Base-by-base conservation (phyloP, 345 rosid species). In the Hypericum androsaemum region DNA sequence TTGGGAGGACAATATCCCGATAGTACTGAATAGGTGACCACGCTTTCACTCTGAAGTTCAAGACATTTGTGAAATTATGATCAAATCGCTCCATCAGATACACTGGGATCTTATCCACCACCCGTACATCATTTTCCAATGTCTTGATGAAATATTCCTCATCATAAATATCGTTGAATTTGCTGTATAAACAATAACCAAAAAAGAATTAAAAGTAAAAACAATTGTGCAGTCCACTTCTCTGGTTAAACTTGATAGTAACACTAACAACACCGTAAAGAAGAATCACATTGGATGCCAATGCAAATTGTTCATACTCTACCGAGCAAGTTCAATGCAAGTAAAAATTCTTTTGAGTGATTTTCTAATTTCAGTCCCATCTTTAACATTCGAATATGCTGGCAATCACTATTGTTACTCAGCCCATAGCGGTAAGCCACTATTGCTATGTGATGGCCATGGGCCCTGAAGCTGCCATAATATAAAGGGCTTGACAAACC, bases 21-120 rank as follows among this genome's bases (percentile, higher is more conserved):
- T 88, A 94, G 64, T 75, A 94, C 51, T 73, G 80, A 69, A 94
- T 70, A 10, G 97, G 77, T 50, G 99, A 83, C 99, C 94, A 94
- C 45, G 99, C 99, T 80, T 94, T 86, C 42, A 94, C 77, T 79
- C 82, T 82, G 72, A 94, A 94, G 84, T 94, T 94, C 84, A 74
- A 86, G 58, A 88, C 97, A 72, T 94, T 86, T 62, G 74, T 77
- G 85, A 94, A 63, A 58, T 88, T 88, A 63, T 58, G 52, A 78
- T 84, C 95, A 83, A 83, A 94, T 38, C 99, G 94, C 64, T 88
- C 99, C 99, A 88, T 94, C 59, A 88, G 52, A 54, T 85, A 88
- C 47, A 62, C 94, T 52, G 97, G 99, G 75, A 94, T 82, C 63
- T 68, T 69, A 72, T 83, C 71, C 52, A 88, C 92, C 55, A 94